Base-by-base conservation (phyloP, 345 rosid genomes). In the Eucalyptus microcorys region DNA sequence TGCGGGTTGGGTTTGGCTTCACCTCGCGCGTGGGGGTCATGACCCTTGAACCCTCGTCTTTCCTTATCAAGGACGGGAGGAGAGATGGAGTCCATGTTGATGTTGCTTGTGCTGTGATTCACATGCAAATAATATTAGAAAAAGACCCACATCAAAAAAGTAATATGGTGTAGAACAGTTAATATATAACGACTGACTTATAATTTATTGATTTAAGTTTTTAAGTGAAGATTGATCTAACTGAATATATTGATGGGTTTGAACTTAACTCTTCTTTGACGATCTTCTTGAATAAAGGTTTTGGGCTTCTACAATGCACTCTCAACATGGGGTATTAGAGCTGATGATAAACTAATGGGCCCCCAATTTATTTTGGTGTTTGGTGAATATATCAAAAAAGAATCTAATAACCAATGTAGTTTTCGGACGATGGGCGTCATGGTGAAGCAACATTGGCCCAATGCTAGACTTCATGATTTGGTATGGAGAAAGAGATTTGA, bases 161-260 rank as follows among this genome's bases (percentile, higher is more conserved):
- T 55, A 2, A 8, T 55, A 55, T 55, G 30, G 30, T 0, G 1
- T 55, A 9, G 3, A 55, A 24, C 0, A 55, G 1, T 55, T 24
- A 26, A 55, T 55, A 55, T 24, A 55, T 24, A 6, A 24, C 4
- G 3, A 4, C 0, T 24, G 6, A 0, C 14, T 55, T 26, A 55
- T 55, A 55, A 55, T 26, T 55, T 24, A 24, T 55, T 55, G 61
- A 55, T 55, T 55, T 55, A 22, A 55, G 30, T 55, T 55, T 55
- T 55, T 55, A 2, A 55, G 14, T 55, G 30, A 55, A 55, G 1
- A 55, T 55, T 24, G 6, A 26, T 55, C 1, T 3, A 55, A 55
- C 0, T 24, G 3, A 55, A 55, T 55, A 55, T 55, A 22, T 55
- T 55, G 3, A 55, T 26, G 1, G 6, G 3, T 10, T 55, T 22